Evolutionary conservation across 768 basidiomycete species (phyloP).

Genomic region (Rhizopogon vinicolor): DNA sequence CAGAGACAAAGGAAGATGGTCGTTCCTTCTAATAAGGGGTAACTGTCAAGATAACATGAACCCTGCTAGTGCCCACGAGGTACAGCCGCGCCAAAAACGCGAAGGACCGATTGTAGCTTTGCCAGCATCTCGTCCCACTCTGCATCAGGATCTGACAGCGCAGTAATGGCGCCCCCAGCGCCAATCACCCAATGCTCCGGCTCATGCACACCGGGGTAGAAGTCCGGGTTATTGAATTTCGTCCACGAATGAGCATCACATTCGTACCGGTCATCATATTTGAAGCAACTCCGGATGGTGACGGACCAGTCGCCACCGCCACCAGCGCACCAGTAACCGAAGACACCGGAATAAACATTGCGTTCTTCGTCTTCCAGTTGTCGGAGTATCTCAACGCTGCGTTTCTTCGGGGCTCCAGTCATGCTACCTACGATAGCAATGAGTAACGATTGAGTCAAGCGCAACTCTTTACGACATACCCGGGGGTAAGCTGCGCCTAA

Average conservation of each 20-base stretch:
- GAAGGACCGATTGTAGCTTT: constrained; percentile 79
- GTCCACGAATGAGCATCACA: constrained; percentile 6
- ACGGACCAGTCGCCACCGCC: constrained; percentile 93
- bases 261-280: constrained; percentile 41
- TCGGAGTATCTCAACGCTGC: constrained; percentile 87
- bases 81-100: constrained; percentile 46
- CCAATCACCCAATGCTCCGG: constrained; percentile 73
- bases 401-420: constrained; percentile 96
- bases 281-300: constrained; percentile 90
- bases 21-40: no score
- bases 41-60: not conserved
- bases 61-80: constrained; percentile 16
- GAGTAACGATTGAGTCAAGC: not conserved
- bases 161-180: constrained; percentile 96
- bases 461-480: constrained; percentile 40
- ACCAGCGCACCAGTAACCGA: constrained; percentile 89
- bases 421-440: constrained; percentile 65
- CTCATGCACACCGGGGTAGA: constrained; percentile 2
- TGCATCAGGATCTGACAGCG: constrained; percentile 74
- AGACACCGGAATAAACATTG: constrained; percentile 86
- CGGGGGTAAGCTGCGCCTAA: constrained; percentile 79
- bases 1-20: no score
- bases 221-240: constrained; percentile 6
- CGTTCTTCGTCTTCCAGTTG: constrained; percentile 69
- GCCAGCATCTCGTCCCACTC: constrained; percentile 95